Evolutionary conservation across 2,329 filamentous ascomycete genomes (phyloP).

Genomic region (Fulvia fulva): DNA sequence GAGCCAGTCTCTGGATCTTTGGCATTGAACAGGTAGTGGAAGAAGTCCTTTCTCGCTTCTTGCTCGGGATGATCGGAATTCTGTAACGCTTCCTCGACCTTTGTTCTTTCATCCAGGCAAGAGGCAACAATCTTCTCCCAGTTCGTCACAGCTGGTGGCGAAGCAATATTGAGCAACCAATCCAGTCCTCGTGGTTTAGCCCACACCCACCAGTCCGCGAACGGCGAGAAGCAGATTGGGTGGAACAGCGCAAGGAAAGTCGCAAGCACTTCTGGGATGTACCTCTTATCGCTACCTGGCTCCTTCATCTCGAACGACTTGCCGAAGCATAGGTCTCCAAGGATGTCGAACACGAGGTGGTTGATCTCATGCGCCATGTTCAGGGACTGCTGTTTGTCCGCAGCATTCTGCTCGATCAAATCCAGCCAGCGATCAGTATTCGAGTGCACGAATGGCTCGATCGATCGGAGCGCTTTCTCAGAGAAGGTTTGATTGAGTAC

Average conservation of each 20-base stretch:
- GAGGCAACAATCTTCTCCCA: slow-evolving; percentile 42
- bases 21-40: slow-evolving; percentile 23
- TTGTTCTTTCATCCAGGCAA: slow-evolving; percentile 42
- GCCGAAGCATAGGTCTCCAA: slow-evolving; percentile 41
- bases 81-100: slow-evolving; percentile 20
- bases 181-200: slow-evolving; percentile 31
- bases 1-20: slow-evolving; percentile 23
- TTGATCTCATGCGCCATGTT: slow-evolving; percentile 45
- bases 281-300: slow-evolving; percentile 31
- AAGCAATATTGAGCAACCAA: slow-evolving; percentile 40
- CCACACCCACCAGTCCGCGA: slow-evolving; percentile 18
- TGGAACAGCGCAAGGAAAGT: slow-evolving; percentile 13
- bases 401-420: slow-evolving; percentile 3
- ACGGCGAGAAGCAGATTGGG: slow-evolving; percentile 12
- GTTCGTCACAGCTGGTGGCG: slow-evolving; percentile 37
- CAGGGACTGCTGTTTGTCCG: slow-evolving; percentile 4
- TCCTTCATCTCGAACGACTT: slow-evolving; percentile 44
- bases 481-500: slow-evolving; percentile 20
- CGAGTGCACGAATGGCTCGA: slow-evolving; percentile 15
- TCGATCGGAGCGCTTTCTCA: slow-evolving; percentile 16
- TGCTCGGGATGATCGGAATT: neutral
- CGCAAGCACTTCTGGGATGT: slow-evolving; percentile 15
- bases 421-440: slow-evolving; percentile 19
- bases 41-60: slow-evolving; percentile 12
- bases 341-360: slow-evolving; percentile 43